Evolutionary conservation across 306 rosid species (phyloP), one percentile per base, ranked within the genome.

Genomic region (Geum urbanum): DNA sequence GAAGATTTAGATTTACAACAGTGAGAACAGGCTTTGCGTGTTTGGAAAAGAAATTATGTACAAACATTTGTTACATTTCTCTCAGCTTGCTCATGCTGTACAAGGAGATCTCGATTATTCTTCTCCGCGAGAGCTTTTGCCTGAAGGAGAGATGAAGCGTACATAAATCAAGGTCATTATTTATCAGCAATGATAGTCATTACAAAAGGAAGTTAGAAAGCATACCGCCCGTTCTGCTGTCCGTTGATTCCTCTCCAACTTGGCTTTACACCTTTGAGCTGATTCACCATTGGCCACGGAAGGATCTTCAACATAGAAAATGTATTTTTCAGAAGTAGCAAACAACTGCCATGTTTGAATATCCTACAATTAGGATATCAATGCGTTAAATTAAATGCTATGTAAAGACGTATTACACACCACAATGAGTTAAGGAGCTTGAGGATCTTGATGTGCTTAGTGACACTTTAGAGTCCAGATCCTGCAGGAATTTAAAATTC

Each of bases 111-210:
- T 11, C 91, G 97, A 80, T 77, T 80, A 79, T 87, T 90, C 89
- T 92, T 92, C 76, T 92, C 98, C 9, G 87, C 90, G n/a, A 92
- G 91, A 77, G 97, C 98, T 79, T 85, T 85, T 41, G 88, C 91
- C 98, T 92, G 91, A 76, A 79, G 22, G 41, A 60, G 57, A 59
- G 58, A 43, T 59, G 71, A 60, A 72, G 75, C 77, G 5, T 22
- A 24, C 61, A 82, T 78, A 49, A 78, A 70, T 80, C 56, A 66
- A 65, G 67, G 79, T 44, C 47, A 44, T 76, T 62, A 73, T 63
- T 71, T 35, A 40, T 18, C 43, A 52, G 69, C 50, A 62, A 41
- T 48, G 74, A 32, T 12, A 32, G 32, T 58, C 63, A 32, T 12
- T 32, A 27, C 32, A n/a, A 18, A 58, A 32, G 5, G 43, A 58